Evolutionary conservation across 73 alveolate species (phyloP).

Genomic region (Paramecium sexaurelia): DNA sequence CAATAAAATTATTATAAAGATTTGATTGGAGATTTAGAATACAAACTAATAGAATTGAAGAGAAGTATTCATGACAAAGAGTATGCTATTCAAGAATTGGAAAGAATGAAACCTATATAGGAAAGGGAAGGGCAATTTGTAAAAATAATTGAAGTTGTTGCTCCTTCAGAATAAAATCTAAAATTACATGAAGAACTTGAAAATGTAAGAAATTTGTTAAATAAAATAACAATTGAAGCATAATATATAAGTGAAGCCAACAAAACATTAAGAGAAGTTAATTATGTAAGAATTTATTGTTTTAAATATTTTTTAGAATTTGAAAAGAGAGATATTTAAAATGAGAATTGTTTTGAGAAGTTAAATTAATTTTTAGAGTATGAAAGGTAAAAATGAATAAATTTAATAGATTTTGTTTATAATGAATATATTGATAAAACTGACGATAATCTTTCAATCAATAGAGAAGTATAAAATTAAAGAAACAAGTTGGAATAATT

Average conservation of each 20-base stretch:
- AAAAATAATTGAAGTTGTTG: background rate
- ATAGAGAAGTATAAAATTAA: slow-evolving; percentile 12
- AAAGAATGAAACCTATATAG: slow-evolving; percentile 54
- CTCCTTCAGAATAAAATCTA: slow-evolving; percentile 50
- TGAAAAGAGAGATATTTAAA: slow-evolving; percentile 55
- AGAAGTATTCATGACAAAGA: slow-evolving; percentile 62
- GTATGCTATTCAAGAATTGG: slow-evolving; percentile 59
- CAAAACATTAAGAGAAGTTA: background rate
- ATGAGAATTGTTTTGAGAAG: slow-evolving; percentile 36
- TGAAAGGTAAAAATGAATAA: slow-evolving; percentile 12
- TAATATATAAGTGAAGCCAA: background rate
- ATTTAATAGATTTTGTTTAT: slow-evolving; percentile 29
- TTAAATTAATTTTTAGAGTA: slow-evolving; percentile 23
- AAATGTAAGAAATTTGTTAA: slow-evolving; percentile 41
- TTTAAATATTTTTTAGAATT: background rate
- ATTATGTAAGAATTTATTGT: background rate
- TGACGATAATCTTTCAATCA: slow-evolving; percentile 2
- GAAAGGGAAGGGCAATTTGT: slow-evolving; percentile 30
- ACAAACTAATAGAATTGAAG: slow-evolving; percentile 53
- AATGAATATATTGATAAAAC: slow-evolving; percentile 36
- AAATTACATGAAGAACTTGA: slow-evolving; percentile 60
- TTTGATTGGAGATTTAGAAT: slow-evolving; percentile 55
- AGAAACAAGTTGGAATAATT: slow-evolving; percentile 27
- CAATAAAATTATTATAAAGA: slow-evolving; percentile 35
- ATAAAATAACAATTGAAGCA: background rate